phyloP scores from a whole-genome alignment of 768 basidiomycete species.

The Pleurotus platypus region DNA sequence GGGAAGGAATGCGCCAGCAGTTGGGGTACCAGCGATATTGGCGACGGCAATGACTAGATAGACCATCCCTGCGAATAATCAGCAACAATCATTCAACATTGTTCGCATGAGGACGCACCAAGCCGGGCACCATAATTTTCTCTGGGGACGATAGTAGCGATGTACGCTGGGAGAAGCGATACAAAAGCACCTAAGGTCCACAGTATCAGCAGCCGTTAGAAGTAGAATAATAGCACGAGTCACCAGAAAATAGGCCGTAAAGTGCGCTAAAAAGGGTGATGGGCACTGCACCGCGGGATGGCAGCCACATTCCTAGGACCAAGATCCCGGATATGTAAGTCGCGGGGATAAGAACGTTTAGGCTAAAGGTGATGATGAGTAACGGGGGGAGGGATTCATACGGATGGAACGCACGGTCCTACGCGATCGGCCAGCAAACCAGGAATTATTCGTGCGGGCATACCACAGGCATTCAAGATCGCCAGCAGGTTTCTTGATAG shows the following conservation, averaged over 20 bases:
- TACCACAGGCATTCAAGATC: slow-evolving; percentile 25
- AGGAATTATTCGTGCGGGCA: slow-evolving; percentile 22
- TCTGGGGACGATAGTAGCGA: slow-evolving; percentile 24
- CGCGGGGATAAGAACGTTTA: slow-evolving; percentile 23
- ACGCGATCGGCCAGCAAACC: slow-evolving; percentile 24
- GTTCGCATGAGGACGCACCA: slow-evolving; percentile 14
- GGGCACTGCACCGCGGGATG: slow-evolving; percentile 16
- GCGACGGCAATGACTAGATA: slow-evolving; percentile 25
- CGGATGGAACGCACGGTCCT: slow-evolving; percentile 16
- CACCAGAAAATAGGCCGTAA: slow-evolving; percentile 27
- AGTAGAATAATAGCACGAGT: neutral
- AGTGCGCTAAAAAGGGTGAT: slow-evolving; percentile 24
- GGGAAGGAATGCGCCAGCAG: slow-evolving; percentile 25
- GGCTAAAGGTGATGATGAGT: slow-evolving; percentile 11
- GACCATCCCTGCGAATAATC: slow-evolving; percentile 16
- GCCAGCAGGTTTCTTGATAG: slow-evolving; percentile 23
- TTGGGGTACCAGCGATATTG: slow-evolving; percentile 27
- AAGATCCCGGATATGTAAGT: slow-evolving; percentile 19
- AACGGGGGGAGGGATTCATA: too few relatives aligned
- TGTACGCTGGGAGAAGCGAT: slow-evolving; percentile 24
- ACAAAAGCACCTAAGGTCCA: slow-evolving; percentile 21
- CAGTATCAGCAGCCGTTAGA: slow-evolving; percentile 6
- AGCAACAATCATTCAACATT: neutral
- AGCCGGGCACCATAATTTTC: slow-evolving; percentile 25
- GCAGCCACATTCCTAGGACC: slow-evolving; percentile 24